These are phyloP conservation scores for Kingdonia uniflora DNA, from an alignment of 164 flowering plant genomes.

Conservation along the genomic window DNA sequence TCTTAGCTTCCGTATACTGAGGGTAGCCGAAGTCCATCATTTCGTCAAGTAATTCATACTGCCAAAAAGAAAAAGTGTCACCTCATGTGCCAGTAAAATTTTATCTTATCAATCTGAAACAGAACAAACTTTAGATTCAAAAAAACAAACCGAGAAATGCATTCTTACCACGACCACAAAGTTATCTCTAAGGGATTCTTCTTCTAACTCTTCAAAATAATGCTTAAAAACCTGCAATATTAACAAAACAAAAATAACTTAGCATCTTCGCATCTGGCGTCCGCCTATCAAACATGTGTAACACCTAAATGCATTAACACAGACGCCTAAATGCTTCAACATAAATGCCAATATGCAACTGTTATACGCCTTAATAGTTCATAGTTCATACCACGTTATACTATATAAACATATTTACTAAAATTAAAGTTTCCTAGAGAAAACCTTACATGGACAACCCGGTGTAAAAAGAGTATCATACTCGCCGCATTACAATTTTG, in stretches of 20 bases:
- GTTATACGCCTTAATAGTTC: too few relatives aligned
- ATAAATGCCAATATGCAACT: too few relatives aligned
- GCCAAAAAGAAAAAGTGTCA: conserved; percentile 10
- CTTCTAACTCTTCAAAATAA: conserved; percentile 95
- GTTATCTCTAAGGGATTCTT: conserved; percentile 95
- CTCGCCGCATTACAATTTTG: conserved; percentile 98
- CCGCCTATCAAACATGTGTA: too few relatives aligned
- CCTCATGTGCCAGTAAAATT: too few relatives aligned
- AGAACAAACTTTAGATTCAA: too few relatives aligned
- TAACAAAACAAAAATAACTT: not conserved
- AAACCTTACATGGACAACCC: conserved; percentile 80
- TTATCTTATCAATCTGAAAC: too few relatives aligned
- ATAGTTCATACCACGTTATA: too few relatives aligned
- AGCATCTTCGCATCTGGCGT: too few relatives aligned
- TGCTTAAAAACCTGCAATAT: conserved; percentile 75
- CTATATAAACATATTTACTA: too few relatives aligned
- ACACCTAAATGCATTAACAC: too few relatives aligned
- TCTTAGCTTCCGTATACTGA: conserved; percentile 95
- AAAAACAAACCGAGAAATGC: not conserved
- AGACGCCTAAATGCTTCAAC: too few relatives aligned
- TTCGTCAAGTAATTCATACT: conserved; percentile 98
- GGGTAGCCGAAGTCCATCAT: conserved; percentile 99
- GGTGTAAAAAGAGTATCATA: conserved; percentile 81
- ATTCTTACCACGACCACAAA: conserved; percentile 92
- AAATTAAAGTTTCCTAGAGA: too few relatives aligned